These are phyloP conservation scores for Novymonas esmeraldas DNA, from an alignment of 208 protist species.

Conservation along the genomic window DNA sequence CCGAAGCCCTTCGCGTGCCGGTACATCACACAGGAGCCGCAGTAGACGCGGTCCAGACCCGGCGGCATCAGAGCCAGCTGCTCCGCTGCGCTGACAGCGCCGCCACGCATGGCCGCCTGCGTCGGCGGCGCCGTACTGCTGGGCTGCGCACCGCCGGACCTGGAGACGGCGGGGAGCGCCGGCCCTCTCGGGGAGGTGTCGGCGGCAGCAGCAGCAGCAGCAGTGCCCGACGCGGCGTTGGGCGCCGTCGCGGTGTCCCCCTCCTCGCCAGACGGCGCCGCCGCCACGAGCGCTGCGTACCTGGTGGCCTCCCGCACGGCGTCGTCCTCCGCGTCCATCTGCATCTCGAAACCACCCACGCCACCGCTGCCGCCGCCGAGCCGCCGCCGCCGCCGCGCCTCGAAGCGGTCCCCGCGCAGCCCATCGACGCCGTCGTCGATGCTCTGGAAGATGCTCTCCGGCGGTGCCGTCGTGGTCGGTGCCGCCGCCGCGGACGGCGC, in stretches of 20 bases:
- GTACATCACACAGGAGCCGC: conserved; percentile 67
- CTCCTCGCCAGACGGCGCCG: conserved; percentile 21
- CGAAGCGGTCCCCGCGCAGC: background rate
- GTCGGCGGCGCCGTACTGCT: background rate
- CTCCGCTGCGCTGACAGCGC: conserved; percentile 54
- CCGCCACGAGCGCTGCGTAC: conserved; percentile 38
- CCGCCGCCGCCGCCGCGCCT: background rate
- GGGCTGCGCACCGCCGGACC: background rate
- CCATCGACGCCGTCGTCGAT: conserved; percentile 19
- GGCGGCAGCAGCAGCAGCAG: too few relatives aligned
- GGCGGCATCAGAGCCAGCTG: conserved; percentile 74
- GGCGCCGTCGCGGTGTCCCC: background rate
- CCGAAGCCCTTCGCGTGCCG: conserved; percentile 70
- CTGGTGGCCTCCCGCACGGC: conserved; percentile 73
- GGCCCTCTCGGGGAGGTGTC: too few relatives aligned
- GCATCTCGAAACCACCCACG: conserved; percentile 24
- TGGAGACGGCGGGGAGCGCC: too few relatives aligned
- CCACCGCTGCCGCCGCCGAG: background rate
- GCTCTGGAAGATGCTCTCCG: conserved; percentile 3
- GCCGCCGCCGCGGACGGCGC: background rate
- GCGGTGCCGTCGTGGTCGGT: background rate
- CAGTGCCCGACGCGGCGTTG: too few relatives aligned
- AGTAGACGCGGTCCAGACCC: conserved; percentile 50
- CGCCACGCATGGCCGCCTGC: conserved; percentile 5
- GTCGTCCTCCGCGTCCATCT: conserved; percentile 59